Percentiles rank a stretch among this genome's conserved stretches.
phyloP scores from a whole-genome alignment of 202 grass and related monocot species.

The Panicum hallii region DNA sequence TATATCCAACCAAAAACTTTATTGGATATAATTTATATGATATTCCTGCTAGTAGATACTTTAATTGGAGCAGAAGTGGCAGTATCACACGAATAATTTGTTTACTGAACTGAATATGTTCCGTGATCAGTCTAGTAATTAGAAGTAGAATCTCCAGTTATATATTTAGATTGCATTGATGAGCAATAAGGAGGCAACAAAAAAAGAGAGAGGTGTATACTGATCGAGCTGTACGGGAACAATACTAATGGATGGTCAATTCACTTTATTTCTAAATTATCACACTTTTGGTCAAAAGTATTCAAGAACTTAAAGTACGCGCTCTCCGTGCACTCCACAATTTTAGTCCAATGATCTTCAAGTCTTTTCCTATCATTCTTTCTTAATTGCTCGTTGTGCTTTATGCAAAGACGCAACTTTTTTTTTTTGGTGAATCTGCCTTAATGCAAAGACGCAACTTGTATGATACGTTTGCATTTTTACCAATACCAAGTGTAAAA shows the following conservation, averaged over 20 bases:
- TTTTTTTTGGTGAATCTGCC: too few relatives aligned
- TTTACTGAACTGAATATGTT: background rate
- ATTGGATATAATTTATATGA: background rate
- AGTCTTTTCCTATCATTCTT: background rate
- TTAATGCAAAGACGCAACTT: too few relatives aligned
- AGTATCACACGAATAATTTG: background rate
- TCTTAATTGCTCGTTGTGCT: background rate
- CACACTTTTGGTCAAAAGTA: background rate
- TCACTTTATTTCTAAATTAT: background rate
- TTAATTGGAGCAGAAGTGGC: background rate
- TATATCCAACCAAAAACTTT: background rate
- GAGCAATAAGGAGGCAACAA: background rate
- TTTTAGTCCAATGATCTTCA: background rate
- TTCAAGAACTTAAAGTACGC: background rate
- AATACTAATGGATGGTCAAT: background rate
- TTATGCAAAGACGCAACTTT: background rate
- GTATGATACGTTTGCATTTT: background rate
- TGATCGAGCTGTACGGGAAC: background rate
- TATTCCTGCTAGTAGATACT: background rate
- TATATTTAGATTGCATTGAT: background rate
- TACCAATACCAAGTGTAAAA: background rate
- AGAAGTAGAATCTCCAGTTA: background rate
- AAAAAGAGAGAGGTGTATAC: background rate
- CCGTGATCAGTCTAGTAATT: background rate
- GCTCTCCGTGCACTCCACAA: background rate